phyloP scores from a whole-genome alignment of 2,329 filamentous ascomycete genomes.

The Colletotrichum somersetense region DNA sequence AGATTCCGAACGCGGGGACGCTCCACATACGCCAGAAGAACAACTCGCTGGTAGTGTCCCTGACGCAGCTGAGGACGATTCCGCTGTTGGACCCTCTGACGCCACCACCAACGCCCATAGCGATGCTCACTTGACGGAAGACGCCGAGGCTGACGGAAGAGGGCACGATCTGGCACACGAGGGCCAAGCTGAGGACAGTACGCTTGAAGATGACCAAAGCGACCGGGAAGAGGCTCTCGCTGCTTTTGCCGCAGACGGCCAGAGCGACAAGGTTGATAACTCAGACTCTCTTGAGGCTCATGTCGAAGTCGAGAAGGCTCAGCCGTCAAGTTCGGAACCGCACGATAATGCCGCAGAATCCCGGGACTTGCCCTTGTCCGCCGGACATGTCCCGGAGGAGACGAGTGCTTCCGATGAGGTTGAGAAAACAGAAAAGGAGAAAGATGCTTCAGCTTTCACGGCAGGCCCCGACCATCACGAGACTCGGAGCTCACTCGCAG shows the following conservation, averaged over 20 bases:
- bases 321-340: not conserved
- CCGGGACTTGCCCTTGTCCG: fast-evolving
- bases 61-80: conserved; percentile 31
- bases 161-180: not conserved
- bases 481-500: not conserved
- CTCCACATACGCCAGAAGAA: conserved; percentile 29
- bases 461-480: not conserved
- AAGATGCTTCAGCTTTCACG: not conserved
- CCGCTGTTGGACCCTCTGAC: conserved; percentile 30
- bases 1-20: conserved; percentile 33
- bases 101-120: conserved; percentile 25
- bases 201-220: not conserved
- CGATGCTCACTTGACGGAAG: conserved; percentile 5
- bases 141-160: not conserved
- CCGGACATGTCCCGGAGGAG: not conserved
- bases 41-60: conserved; percentile 28
- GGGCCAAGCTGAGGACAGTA: not conserved
- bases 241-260: not conserved
- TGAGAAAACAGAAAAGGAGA: not conserved
- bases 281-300: not conserved
- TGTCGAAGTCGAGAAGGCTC: not conserved
- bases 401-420: not conserved
- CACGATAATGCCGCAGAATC: not conserved
- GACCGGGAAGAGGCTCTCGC: not conserved
- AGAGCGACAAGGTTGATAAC: not conserved